Evolutionary conservation across 495 filamentous ascomycete species (phyloP).

Genomic region (Aspergillus bridgeri): DNA sequence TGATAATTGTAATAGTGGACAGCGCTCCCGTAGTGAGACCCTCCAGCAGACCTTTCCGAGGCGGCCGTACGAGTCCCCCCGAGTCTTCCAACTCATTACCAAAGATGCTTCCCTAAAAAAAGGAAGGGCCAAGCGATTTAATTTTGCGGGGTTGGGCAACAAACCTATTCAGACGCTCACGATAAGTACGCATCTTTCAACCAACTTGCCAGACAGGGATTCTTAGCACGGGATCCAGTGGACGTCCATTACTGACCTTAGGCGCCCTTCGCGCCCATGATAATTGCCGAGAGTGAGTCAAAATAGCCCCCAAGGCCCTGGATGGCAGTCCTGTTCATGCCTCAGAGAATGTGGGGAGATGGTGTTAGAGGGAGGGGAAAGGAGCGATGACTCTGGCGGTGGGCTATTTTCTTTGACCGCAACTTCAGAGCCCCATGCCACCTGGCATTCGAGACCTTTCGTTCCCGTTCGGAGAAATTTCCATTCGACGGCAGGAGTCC

Average conservation of each 20-base stretch:
- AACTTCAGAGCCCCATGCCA: slow-evolving; percentile 14
- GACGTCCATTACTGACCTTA: background rate
- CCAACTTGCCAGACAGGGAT: background rate
- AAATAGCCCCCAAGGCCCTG: background rate
- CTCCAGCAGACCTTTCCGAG: background rate
- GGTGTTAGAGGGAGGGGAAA: background rate
- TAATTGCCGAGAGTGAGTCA: background rate
- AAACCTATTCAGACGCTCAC: background rate
- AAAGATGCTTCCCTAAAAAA: background rate
- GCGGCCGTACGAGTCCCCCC: background rate
- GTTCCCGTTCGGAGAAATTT: slow-evolving; percentile 10
- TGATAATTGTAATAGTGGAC: background rate
- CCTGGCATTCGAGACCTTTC: slow-evolving; percentile 11
- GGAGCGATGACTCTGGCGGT: slow-evolving; percentile 9
- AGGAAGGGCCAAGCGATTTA: slow-evolving; percentile 1
- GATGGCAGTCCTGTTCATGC: background rate
- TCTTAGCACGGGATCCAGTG: background rate
- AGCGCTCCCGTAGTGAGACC: background rate
- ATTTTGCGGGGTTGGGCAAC: slow-evolving; percentile 19
- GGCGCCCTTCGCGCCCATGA: slow-evolving; percentile 1
- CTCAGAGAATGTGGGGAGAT: slow-evolving; percentile 6
- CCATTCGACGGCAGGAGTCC: slow-evolving; percentile 1
- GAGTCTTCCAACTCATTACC: background rate
- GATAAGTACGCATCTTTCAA: background rate
- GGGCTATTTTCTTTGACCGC: slow-evolving; percentile 14